Conservation (phyloP, 1,284 basidiomycete genomes). For the Ustilago nuda region DNA sequence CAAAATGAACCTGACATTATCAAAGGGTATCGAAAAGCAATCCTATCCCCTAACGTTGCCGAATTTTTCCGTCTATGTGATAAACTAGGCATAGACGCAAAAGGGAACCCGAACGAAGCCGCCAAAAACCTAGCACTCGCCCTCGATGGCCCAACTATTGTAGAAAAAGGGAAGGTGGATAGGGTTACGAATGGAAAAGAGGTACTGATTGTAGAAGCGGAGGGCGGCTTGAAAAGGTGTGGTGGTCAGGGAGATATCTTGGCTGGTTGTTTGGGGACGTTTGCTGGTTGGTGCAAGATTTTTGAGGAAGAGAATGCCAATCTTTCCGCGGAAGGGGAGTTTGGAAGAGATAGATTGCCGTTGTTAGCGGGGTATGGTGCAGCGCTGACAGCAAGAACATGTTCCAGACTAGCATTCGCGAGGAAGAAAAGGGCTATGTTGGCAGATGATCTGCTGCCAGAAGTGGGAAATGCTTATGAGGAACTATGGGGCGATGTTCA, state of each 20-base stretch:
- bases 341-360: conserved; percentile 74
- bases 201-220: conserved; percentile 76
- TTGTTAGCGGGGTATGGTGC: conserved; percentile 88
- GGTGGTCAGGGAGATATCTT: conserved; percentile 96
- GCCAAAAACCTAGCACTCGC: conserved; percentile 74
- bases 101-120: conserved; percentile 70
- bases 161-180: conserved; percentile 82
- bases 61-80: conserved; percentile 89
- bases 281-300: conserved; percentile 93
- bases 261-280: conserved; percentile 84
- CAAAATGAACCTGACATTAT: conserved; percentile 81
- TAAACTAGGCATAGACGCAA: conserved; percentile 73
- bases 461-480: conserved; percentile 69
- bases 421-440: conserved; percentile 84
- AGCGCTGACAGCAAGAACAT: conserved; percentile 85
- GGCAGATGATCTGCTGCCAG: conserved; percentile 81
- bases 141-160: conserved; percentile 86
- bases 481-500: conserved; percentile 39
- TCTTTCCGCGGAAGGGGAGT: conserved; percentile 17
- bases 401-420: conserved; percentile 80
- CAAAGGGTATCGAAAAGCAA: conserved; percentile 81
- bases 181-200: conserved; percentile 70
- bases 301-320: conserved; percentile 73
- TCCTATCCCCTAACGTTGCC: conserved; percentile 92
- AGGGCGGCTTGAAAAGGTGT: conserved; percentile 89